Evolutionary conservation across 768 basidiomycete species (phyloP).

Genomic region (Psilocybe cyanescens): DNA sequence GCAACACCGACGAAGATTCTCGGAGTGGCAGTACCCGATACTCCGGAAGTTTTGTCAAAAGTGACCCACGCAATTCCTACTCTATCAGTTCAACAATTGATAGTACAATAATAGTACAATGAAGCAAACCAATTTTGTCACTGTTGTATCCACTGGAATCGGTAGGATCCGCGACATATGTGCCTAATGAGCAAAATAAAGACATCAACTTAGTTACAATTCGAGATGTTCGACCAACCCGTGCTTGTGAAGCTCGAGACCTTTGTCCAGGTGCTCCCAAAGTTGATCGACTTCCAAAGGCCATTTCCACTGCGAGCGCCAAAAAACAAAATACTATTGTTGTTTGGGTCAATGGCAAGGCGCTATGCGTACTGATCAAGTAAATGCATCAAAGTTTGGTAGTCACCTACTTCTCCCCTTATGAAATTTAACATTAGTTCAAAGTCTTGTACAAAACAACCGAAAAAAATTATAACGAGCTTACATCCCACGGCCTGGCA

Average conservation of each 20-base stretch:
- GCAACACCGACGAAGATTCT: slow-evolving; percentile 75
- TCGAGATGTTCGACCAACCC: slow-evolving; percentile 36
- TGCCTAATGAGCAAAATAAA: slow-evolving; percentile 36
- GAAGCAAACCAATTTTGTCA: slow-evolving; percentile 36
- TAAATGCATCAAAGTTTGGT: background rate
- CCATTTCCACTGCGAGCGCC: slow-evolving; percentile 69
- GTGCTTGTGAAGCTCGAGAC: slow-evolving; percentile 62
- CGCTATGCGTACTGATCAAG: slow-evolving; percentile 37
- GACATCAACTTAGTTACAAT: background rate
- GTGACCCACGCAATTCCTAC: slow-evolving; percentile 64
- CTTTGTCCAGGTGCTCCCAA: slow-evolving; percentile 59
- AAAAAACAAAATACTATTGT: slow-evolving; percentile 63
- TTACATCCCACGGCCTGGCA: slow-evolving; percentile 70
- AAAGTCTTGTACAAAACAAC: slow-evolving; percentile 6
- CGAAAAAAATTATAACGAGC: slow-evolving; percentile 13
- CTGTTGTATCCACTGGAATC: slow-evolving; percentile 51
- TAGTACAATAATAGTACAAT: background rate
- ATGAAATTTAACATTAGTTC: background rate
- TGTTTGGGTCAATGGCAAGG: slow-evolving; percentile 65
- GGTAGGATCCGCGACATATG: slow-evolving; percentile 54
- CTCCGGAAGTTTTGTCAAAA: slow-evolving; percentile 62
- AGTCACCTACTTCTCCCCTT: slow-evolving; percentile 50
- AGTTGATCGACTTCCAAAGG: slow-evolving; percentile 68
- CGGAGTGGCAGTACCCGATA: slow-evolving; percentile 54
- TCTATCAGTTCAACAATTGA: background rate